Evolutionary conservation across 306 rosid genomes (phyloP), one percentile per base, ranked within the genome.

Genomic region (Gillenia trifoliata): DNA sequence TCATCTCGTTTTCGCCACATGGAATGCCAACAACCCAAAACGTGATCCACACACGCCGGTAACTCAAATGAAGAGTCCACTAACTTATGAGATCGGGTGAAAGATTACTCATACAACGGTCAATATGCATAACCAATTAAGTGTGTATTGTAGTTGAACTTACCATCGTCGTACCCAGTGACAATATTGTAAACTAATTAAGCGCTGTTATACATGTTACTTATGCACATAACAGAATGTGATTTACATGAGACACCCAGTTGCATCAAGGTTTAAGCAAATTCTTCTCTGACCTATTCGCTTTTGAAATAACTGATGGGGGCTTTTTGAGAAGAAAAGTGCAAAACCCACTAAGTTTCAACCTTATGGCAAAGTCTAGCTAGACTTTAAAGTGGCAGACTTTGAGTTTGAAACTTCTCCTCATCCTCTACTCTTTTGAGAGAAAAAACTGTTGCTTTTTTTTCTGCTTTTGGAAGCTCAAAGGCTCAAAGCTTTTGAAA

Each of bases 61-160:
- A 62, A 45, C 72, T 83, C 66, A 56, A 84, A 79, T 88, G 81
- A 83, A 54, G 66, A 65, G 56, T 72, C 88, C 89, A 83, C 87
- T 84, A 50, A 63, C 49, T 49, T n/a, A 43, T 12, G 50, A 79
- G 66, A 66, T 20, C 63, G 59, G 68, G 28, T 76, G 83, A 83
- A 78, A 83, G 79, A 66, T 13, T 40, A 75, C 66, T 47, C 82
- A 55, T 23, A 12, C 10, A 56, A 76, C 36, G 65, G 56, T 70
- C 84, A 68, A 80, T 36, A 69, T 80, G 74, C 82, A 75, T 81
- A 81, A 78, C 55, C 47, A 73, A 70, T 83, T 71, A 56, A 43
- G 34, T 13, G 29, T 11, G 11, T 36, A 36, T 8, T 36, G 41
- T 8, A 36, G 41, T 36, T 36, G 8, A 36, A 36, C 11, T 36